Base-by-base conservation (phyloP, 371 early-diverging fungal genomes). In the Ecytonucleospora hepatopenaei region DNA sequence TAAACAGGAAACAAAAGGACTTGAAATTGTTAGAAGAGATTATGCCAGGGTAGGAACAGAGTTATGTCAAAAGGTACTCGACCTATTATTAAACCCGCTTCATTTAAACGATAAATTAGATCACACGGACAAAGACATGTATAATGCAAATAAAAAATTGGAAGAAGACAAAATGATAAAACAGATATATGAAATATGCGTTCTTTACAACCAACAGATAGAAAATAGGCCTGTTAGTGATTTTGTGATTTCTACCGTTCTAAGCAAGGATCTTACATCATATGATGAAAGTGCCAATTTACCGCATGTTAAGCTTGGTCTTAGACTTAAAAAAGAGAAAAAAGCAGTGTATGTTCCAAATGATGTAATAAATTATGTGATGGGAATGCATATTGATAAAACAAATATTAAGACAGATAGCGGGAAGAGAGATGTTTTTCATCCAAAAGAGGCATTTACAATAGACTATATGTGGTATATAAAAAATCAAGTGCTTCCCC, bases 21-120 rank as follows among this genome's bases (percentile, higher is more conserved):
- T 97, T 59, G 99, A 97, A 79, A 81, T 91, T 65, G 93, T 94
- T 0, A 85, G 97, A 69, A 82, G 97, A 68, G 97, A 99, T 81
- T 97, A 95, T 92, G 95, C 93, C 79, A 88, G 82, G 23, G 81
- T 92, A 34, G 88, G 89, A 26, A 88, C 87, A 59, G 89, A 92
- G 48, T 87, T 88, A 1, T 90, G 89, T 5, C 79, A 82, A 81
- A 84, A 81, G 72, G 84, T 83, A 0, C 32, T 78, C 1, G 48
- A 65, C 30, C 59, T 77, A 26, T 27, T 82, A 21, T 54, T 81
- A 23, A 33, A 26, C 26, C n/a, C n/a, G n/a, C n/a, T n/a, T n/a
- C n/a, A n/a, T n/a, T n/a, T n/a, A n/a, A 61, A 71, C 47, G 19
- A 27, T 0, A 62, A 62, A 8, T n/a, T 53, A 32, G n/a, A 33